These are phyloP conservation scores for Mortierella sp. DNA, from an alignment of 371 early-diverging fungal genomes.

Conservation along the genomic window DNA sequence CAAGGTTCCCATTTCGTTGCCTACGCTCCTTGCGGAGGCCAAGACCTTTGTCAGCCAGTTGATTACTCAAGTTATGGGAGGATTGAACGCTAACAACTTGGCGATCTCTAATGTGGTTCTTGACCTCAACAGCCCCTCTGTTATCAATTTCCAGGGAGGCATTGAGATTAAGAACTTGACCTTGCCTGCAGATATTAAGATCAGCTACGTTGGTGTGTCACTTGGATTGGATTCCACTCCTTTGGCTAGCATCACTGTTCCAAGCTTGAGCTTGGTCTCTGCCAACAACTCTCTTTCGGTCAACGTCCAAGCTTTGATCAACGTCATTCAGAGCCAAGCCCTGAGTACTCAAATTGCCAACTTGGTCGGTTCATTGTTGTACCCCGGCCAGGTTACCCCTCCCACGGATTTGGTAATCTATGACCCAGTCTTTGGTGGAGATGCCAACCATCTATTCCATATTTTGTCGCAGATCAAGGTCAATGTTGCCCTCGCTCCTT, in stretches of 20 bases:
- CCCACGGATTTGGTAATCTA: slow-evolving; percentile 45
- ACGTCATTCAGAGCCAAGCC: slow-evolving; percentile 25
- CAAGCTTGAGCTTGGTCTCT: slow-evolving; percentile 33
- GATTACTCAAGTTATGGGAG: slow-evolving; percentile 33
- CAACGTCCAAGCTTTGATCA: slow-evolving; percentile 35
- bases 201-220: slow-evolving; percentile 54
- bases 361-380: slow-evolving; percentile 37
- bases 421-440: slow-evolving; percentile 52
- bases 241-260: slow-evolving; percentile 40
- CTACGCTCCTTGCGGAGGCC: slow-evolving; percentile 27
- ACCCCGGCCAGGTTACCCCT: slow-evolving; percentile 46
- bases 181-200: slow-evolving; percentile 45
- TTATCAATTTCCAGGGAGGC: slow-evolving; percentile 46
- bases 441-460: slow-evolving; percentile 45
- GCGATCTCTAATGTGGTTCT: slow-evolving; percentile 37
- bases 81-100: slow-evolving; percentile 41
- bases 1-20: slow-evolving; percentile 28
- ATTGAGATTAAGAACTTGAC: slow-evolving; percentile 44
- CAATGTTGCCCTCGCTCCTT: slow-evolving; percentile 39
- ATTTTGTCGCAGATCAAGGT: slow-evolving; percentile 46
- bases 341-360: slow-evolving; percentile 30
- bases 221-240: slow-evolving; percentile 50
- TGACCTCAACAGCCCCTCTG: slow-evolving; percentile 51
- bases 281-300: slow-evolving; percentile 32
- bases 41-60: slow-evolving; percentile 25